Conservation (phyloP, 257 asterid species). For the Gentiana macrophylla region DNA sequence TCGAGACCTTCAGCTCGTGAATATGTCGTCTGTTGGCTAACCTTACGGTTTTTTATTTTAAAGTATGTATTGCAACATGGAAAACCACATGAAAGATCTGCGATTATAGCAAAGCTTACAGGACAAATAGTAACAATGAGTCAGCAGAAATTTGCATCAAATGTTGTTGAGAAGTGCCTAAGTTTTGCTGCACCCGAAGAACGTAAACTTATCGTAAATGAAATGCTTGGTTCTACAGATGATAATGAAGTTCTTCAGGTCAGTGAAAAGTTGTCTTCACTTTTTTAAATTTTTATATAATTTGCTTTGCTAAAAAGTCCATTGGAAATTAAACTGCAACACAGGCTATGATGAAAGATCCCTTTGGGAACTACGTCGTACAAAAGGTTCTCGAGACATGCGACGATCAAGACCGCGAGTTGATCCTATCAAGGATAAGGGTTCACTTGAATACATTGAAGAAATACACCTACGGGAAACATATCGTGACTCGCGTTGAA, state of each 20-base stretch:
- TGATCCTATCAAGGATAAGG: slow-evolving; percentile 68
- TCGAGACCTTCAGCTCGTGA: too few species aligned
- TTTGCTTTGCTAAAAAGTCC: too few species aligned
- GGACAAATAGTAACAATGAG: slow-evolving; percentile 92
- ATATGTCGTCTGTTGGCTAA: not conserved
- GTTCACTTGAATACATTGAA: slow-evolving; percentile 69
- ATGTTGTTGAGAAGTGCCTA: slow-evolving; percentile 88
- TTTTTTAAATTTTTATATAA: too few species aligned
- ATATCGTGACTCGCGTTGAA: slow-evolving; percentile 76
- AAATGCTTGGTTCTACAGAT: slow-evolving; percentile 84
- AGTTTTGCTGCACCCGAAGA: slow-evolving; percentile 60
- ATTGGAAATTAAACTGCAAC: not conserved
- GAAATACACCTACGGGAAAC: slow-evolving; percentile 86
- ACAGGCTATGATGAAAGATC: slow-evolving; percentile 96
- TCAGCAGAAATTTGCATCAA: slow-evolving; percentile 86
- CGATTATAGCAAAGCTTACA: slow-evolving; percentile 56
- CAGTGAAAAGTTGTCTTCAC: not conserved
- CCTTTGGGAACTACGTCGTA: slow-evolving; percentile 78
- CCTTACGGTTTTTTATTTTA: slow-evolving; percentile 10
- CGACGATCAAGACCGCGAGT: slow-evolving; percentile 56
- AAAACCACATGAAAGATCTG: slow-evolving; percentile 58
- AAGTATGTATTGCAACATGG: slow-evolving; percentile 87
- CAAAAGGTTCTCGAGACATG: slow-evolving; percentile 91
- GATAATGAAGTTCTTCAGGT: slow-evolving; percentile 92
- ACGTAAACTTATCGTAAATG: slow-evolving; percentile 55